A percentile compares a stretch with the other conserved stretches of the same genome.
These are phyloP conservation scores for Dothistroma septosporum DNA, from an alignment of 2,329 filamentous ascomycete species.

Conservation along the genomic window DNA sequence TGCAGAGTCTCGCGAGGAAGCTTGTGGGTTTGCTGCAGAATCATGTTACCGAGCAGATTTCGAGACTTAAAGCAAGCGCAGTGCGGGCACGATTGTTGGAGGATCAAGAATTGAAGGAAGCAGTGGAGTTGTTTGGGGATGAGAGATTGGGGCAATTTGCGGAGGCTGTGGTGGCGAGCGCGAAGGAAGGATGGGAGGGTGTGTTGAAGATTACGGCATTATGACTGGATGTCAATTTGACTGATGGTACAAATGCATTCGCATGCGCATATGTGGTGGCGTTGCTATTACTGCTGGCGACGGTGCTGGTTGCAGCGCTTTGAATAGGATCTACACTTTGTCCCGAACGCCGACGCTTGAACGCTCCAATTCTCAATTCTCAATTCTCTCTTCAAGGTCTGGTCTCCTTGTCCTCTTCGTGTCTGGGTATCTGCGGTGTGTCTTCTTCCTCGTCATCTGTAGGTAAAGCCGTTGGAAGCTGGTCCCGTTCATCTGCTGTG, in stretches of 20 bases:
- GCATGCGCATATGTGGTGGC: background rate
- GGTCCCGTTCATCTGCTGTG: slow-evolving; percentile 20
- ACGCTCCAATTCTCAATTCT: slow-evolving; percentile 2
- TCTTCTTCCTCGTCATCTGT: slow-evolving; percentile 28
- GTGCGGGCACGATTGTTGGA: slow-evolving; percentile 14
- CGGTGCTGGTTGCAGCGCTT: background rate
- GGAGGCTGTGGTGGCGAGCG: slow-evolving; percentile 21
- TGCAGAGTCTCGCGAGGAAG: slow-evolving; percentile 22
- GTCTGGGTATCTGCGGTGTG: slow-evolving; percentile 3
- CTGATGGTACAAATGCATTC: background rate
- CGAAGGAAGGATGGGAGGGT: slow-evolving; percentile 31
- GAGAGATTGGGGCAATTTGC: slow-evolving; percentile 20
- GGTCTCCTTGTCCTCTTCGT: slow-evolving; percentile 4
- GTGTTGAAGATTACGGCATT: slow-evolving; percentile 20
- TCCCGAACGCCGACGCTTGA: slow-evolving; percentile 10
- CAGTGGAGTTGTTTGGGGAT: slow-evolving; percentile 14
- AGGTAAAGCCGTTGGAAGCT: slow-evolving; percentile 24
- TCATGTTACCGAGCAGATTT: slow-evolving; percentile 23
- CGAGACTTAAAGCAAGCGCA: slow-evolving; percentile 9
- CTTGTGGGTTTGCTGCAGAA: slow-evolving; percentile 22
- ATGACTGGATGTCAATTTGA: slow-evolving; percentile 1
- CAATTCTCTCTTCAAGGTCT: slow-evolving; percentile 1
- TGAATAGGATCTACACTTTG: background rate
- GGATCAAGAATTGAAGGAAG: slow-evolving; percentile 11
- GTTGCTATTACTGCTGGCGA: background rate